Conservation (phyloP, 768 basidiomycete genomes). For the Auricularia sp. region DNA sequence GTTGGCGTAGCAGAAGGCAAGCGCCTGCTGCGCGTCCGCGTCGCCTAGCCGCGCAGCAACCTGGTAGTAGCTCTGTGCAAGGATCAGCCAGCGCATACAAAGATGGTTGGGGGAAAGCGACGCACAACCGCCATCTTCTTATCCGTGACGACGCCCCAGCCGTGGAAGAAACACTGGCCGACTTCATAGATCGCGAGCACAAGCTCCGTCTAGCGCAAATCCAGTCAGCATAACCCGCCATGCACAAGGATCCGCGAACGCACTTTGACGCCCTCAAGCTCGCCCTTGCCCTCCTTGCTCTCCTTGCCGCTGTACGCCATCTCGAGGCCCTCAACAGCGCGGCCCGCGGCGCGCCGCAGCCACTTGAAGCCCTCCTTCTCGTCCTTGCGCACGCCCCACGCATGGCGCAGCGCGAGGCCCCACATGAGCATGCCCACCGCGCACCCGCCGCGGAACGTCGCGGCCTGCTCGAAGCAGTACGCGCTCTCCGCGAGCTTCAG, state of each 20-base stretch:
- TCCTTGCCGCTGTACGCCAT: conserved; percentile 34
- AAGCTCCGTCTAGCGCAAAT: conserved; percentile 50
- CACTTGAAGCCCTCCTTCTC: conserved; percentile 74
- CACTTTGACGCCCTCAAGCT: conserved; percentile 47
- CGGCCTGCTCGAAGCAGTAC: conserved; percentile 64
- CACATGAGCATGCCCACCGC: conserved; percentile 91
- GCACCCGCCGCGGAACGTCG: conserved; percentile 66
- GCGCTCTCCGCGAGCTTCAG: conserved; percentile 63
- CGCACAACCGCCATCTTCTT: conserved; percentile 82
- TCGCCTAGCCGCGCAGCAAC: conserved; percentile 82
- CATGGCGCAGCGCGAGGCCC: conserved; percentile 75
- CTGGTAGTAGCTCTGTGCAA: conserved; percentile 64
- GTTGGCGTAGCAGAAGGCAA: conserved; percentile 77
- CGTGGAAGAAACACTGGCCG: conserved; percentile 86
- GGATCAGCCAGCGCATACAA: neutral
- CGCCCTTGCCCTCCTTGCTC: conserved; percentile 21
- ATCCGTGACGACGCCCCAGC: conserved; percentile 82
- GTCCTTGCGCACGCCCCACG: conserved; percentile 79
- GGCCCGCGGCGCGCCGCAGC: conserved; percentile 73
- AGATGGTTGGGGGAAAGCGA: conserved; percentile 10
- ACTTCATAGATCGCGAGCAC: conserved; percentile 88
- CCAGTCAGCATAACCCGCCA: neutral
- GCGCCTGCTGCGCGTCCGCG: conserved; percentile 75
- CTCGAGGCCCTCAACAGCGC: conserved; percentile 69
- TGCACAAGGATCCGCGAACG: neutral